Percentiles rank a stretch among this genome's conserved stretches.
Evolutionary conservation across 2,329 filamentous ascomycete genomes (phyloP).

Genomic region (Alternaria angustiovoidea): DNA sequence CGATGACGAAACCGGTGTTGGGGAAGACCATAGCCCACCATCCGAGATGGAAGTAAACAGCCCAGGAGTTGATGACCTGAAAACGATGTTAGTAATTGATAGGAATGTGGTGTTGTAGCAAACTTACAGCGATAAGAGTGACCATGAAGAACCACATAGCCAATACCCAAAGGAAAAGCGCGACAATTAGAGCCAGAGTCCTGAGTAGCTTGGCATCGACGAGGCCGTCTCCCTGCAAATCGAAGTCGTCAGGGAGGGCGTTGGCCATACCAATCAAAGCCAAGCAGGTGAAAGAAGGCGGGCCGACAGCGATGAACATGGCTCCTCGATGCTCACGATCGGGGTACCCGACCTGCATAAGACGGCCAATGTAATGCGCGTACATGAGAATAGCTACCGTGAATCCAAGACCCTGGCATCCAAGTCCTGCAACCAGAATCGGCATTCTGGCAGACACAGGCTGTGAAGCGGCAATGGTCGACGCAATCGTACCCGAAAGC

Average conservation of each 20-base stretch:
- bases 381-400: constrained; percentile 77
- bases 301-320: constrained; percentile 80
- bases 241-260: constrained; percentile 58
- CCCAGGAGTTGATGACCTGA: constrained; percentile 43
- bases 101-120: not conserved
- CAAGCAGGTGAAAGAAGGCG: constrained; percentile 74
- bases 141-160: constrained; percentile 64
- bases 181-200: constrained; percentile 58
- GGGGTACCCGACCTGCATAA: constrained; percentile 74
- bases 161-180: constrained; percentile 71
- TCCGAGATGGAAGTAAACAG: constrained; percentile 65
- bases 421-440: constrained; percentile 71
- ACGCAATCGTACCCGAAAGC: constrained; percentile 75
- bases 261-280: constrained; percentile 74
- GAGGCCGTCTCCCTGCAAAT: constrained; percentile 57
- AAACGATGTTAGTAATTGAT: constrained; percentile 39
- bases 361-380: constrained; percentile 72
- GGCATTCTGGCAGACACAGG: constrained; percentile 64
- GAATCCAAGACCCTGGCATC: constrained; percentile 75
- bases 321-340: constrained; percentile 70
- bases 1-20: constrained; percentile 54
- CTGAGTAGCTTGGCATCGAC: constrained; percentile 56
- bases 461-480: constrained; percentile 69
- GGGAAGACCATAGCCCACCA: constrained; percentile 68
- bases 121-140: constrained; percentile 50